Conservation (phyloP, 768 basidiomycete genomes). For the Termitomyces sp. region DNA sequence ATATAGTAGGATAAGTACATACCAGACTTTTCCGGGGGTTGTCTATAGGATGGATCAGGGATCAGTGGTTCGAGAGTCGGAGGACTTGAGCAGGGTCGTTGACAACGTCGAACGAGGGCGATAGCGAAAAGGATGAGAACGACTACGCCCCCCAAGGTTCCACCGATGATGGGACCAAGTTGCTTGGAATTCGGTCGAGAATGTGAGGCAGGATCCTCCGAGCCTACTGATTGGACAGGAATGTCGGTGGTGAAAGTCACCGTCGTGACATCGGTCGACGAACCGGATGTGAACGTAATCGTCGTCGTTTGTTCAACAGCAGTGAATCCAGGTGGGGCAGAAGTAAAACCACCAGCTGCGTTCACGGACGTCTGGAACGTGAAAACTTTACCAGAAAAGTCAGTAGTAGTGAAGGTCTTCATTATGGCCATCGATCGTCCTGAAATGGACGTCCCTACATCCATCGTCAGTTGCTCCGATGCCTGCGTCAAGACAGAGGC, state of each 20-base stretch:
- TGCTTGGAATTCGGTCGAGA: not conserved
- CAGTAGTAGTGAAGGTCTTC: not conserved
- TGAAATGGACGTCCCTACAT: not conserved
- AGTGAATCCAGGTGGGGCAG: not conserved
- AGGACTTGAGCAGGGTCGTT: too few relatives aligned
- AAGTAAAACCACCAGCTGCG: not conserved
- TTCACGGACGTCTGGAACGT: not conserved
- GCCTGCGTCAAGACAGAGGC: not conserved
- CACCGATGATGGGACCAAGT: slow-evolving; percentile 3
- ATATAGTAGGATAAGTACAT: not conserved
- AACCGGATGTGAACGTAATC: slow-evolving; percentile 1
- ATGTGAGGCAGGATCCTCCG: not conserved
- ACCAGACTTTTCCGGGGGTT: slow-evolving; percentile 7
- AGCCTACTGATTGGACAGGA: slow-evolving; percentile 1
- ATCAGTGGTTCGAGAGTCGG: not conserved
- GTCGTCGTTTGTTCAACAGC: slow-evolving; percentile 2
- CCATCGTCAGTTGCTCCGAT: not conserved
- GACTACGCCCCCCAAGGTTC: not conserved
- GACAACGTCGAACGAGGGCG: not conserved
- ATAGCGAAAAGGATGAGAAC: not conserved
- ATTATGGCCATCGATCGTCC: not conserved
- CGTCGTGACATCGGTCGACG: not conserved
- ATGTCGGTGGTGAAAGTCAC: slow-evolving; percentile 1
- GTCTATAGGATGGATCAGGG: not conserved
- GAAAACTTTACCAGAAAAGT: not conserved